phyloP scores from a whole-genome alignment of 2,329 filamentous ascomycete species.

The Cladosporium phlei region DNA sequence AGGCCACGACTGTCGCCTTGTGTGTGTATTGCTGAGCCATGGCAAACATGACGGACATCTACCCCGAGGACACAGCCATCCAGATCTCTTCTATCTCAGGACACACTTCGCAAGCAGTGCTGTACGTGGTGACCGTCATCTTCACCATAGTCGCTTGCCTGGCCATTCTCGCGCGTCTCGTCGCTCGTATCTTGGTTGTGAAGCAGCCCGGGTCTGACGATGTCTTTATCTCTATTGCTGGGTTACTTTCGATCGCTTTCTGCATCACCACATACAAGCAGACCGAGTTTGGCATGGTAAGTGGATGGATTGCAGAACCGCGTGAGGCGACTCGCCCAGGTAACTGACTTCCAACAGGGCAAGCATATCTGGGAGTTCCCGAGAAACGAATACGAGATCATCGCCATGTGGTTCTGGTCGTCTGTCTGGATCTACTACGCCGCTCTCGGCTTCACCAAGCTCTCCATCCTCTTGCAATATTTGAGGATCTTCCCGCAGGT shows the following conservation, averaged over 20 bases:
- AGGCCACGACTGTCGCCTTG: no score
- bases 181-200: slow-evolving; percentile 2
- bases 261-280: slow-evolving; percentile 13
- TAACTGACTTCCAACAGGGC: background rate
- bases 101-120: slow-evolving; percentile 1
- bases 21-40: no score
- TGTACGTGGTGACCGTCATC: slow-evolving; percentile 8
- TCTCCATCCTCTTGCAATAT: slow-evolving; percentile 46
- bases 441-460: slow-evolving; percentile 37
- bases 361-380: slow-evolving; percentile 10
- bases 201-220: slow-evolving; percentile 9
- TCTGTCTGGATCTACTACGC: slow-evolving; percentile 39
- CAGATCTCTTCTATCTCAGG: slow-evolving; percentile 7
- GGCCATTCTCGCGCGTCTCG: slow-evolving; percentile 4
- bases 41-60: background rate
- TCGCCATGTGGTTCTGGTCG: slow-evolving; percentile 16
- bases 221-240: slow-evolving; percentile 5
- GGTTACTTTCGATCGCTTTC: slow-evolving; percentile 9
- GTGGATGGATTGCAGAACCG: no score
- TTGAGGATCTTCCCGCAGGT: slow-evolving; percentile 43
- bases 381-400: slow-evolving; percentile 4
- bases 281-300: slow-evolving; percentile 9
- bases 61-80: background rate
- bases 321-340: no score
- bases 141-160: slow-evolving; percentile 10